These are phyloP conservation scores for Aspergillus viridinutans DNA, from an alignment of 2,329 filamentous ascomycete species.

Conservation along the genomic window DNA sequence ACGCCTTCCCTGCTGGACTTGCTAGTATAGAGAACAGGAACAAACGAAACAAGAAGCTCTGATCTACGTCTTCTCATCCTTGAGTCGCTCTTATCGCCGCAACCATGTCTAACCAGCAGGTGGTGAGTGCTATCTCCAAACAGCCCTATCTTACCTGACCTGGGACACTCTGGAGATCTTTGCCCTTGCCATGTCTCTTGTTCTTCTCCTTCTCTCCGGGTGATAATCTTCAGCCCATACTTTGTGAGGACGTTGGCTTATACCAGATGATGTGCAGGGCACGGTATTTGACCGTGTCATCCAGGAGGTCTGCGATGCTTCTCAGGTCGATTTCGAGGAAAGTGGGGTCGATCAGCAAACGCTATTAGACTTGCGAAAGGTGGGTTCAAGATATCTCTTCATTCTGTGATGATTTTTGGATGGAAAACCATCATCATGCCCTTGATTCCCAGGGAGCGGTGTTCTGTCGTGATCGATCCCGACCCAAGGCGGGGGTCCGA, in stretches of 20 bases:
- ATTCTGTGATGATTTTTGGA: conserved; percentile 8
- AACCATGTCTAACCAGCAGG: conserved; percentile 46
- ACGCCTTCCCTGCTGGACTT: conserved; percentile 1
- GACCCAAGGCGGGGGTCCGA: conserved; percentile 28
- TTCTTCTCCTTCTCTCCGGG: conserved; percentile 1
- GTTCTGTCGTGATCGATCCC: conserved; percentile 14
- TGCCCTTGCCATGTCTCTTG: conserved; percentile 1
- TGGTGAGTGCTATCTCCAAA: conserved; percentile 40
- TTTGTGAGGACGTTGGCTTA: conserved; percentile 23
- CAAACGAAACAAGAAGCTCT: conserved; percentile 4
- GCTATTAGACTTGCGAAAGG: conserved; percentile 80
- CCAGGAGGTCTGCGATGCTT: conserved; percentile 85
- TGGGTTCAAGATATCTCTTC: conserved; percentile 48
- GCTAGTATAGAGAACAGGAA: conserved; percentile 9
- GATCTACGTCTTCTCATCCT: conserved; percentile 9
- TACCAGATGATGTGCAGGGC: conserved; percentile 50
- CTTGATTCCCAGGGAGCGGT: conserved; percentile 19
- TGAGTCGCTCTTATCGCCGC: conserved; percentile 6
- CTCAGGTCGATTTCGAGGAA: conserved; percentile 94
- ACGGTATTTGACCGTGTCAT: conserved; percentile 86
- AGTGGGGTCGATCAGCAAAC: conserved; percentile 85
- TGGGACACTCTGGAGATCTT: conserved; percentile 22
- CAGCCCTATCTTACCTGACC: conserved; percentile 13
- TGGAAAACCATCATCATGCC: conserved; percentile 4
- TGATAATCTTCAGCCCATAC: neutral